Evolutionary conservation across 352 stramenopile genomes (phyloP).

Genomic region (Pythium aristosporum): DNA sequence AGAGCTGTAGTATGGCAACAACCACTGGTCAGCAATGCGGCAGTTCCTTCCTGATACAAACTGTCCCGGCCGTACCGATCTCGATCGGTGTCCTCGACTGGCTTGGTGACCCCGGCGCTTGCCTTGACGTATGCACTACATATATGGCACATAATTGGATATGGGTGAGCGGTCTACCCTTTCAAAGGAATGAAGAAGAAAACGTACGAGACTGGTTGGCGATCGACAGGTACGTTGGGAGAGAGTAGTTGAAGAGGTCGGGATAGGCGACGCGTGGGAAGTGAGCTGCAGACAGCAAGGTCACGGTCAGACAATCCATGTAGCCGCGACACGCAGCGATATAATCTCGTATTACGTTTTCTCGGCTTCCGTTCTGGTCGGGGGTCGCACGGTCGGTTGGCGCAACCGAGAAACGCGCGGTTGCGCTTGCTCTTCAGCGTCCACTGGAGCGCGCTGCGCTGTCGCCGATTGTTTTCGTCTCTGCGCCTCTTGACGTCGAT

Average conservation of each 20-base stretch:
- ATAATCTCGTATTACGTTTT: neutral
- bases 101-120: constrained; percentile 17
- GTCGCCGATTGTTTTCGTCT: neutral
- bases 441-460: neutral
- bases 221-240: constrained; percentile 14
- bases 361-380: neutral
- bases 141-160: neutral
- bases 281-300: neutral
- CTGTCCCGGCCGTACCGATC: neutral
- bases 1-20: neutral
- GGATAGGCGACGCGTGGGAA: constrained; percentile 3
- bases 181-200: neutral
- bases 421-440: neutral
- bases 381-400: neutral
- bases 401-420: neutral
- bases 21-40: neutral
- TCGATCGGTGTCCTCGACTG: neutral
- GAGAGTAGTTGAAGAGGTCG: constrained; percentile 23
- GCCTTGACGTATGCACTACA: constrained; percentile 21
- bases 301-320: neutral
- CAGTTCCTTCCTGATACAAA: neutral
- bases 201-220: constrained; percentile 22
- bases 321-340: neutral
- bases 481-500: neutral
- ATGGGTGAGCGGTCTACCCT: neutral